Evolutionary conservation across 2,329 filamentous ascomycete species (phyloP).

Genomic region (Apiospora phragmitis): DNA sequence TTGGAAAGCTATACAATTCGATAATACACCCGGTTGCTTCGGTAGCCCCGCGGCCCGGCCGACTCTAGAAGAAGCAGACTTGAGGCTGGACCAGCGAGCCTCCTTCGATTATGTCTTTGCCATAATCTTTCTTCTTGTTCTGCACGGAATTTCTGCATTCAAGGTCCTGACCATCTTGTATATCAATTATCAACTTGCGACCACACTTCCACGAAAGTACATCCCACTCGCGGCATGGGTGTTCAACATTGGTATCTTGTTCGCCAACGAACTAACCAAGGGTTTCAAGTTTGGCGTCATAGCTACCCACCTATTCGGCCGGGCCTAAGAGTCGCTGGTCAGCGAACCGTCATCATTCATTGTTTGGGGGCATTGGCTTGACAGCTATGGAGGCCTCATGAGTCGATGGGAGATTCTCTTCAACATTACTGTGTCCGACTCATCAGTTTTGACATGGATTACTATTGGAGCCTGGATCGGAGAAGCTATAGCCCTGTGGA

Average conservation of each 20-base stretch:
- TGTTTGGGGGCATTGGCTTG: constrained; percentile 70
- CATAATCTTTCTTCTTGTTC: constrained; percentile 70
- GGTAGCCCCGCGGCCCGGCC: constrained; percentile 28
- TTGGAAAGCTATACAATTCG: constrained; percentile 69
- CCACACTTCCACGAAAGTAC: constrained; percentile 65
- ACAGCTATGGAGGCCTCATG: constrained; percentile 80
- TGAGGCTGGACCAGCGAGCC: constrained; percentile 66
- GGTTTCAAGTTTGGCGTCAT: constrained; percentile 75
- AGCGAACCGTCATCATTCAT: constrained; percentile 47
- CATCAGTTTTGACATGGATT: constrained; percentile 96
- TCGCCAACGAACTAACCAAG: constrained; percentile 81
- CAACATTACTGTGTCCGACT: constrained; percentile 91
- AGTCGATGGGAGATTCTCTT: constrained; percentile 95
- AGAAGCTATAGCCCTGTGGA: constrained; percentile 69
- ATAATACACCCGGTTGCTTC: constrained; percentile 43
- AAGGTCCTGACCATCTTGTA: constrained; percentile 83
- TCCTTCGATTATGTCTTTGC: constrained; percentile 85
- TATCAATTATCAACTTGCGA: constrained; percentile 80
- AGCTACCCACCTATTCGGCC: constrained; percentile 48
- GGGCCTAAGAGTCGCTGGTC: constrained; percentile 33
- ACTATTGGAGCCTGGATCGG: constrained; percentile 83
- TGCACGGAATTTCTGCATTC: constrained; percentile 83
- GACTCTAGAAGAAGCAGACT: constrained; percentile 47
- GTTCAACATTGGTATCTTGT: constrained; percentile 84
- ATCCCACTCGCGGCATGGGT: constrained; percentile 80